phyloP scores from a whole-genome alignment of 2,329 filamentous ascomycete genomes.

The Stagonosporopsis chrysanthemi region DNA sequence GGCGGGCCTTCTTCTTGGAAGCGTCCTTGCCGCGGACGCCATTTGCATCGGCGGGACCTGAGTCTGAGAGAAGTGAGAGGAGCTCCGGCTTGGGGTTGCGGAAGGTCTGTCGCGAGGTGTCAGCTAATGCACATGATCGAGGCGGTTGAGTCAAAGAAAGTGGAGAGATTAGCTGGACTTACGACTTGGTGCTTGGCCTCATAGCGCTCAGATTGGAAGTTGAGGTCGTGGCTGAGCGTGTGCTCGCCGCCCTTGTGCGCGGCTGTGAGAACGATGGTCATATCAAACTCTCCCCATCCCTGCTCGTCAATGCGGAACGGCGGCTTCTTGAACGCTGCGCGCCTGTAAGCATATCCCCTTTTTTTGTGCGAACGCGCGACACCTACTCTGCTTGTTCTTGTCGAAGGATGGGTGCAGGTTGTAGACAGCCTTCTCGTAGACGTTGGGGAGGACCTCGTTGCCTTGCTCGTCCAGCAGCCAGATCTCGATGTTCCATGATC shows the following conservation, averaged over 20 bases:
- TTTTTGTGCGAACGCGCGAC: background rate
- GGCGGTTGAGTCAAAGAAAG: background rate
- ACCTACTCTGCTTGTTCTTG: constrained; percentile 79
- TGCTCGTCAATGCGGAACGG: constrained; percentile 92
- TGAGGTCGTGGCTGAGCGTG: constrained; percentile 84
- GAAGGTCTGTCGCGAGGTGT: constrained; percentile 65
- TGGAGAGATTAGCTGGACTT: constrained; percentile 41
- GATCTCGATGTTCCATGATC: constrained; percentile 88
- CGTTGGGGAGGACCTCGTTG: constrained; percentile 79
- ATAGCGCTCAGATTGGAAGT: constrained; percentile 83
- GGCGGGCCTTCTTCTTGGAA: constrained; percentile 78
- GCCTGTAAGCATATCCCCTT: constrained; percentile 1
- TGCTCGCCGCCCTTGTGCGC: constrained; percentile 87
- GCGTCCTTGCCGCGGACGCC: constrained; percentile 71
- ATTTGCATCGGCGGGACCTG: constrained; percentile 75
- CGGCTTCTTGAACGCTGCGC: constrained; percentile 71
- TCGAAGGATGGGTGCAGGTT: constrained; percentile 94
- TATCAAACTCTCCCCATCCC: constrained; percentile 99
- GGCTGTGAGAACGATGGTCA: constrained; percentile 82
- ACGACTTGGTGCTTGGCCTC: constrained; percentile 81
- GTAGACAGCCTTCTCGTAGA: constrained; percentile 93
- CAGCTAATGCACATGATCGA: constrained; percentile 2
- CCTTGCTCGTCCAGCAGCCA: constrained; percentile 85
- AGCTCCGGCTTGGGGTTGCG: constrained; percentile 92
- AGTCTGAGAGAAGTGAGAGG: constrained; percentile 78